Base-by-base conservation (phyloP, 2,329 filamentous ascomycete species). In the Paracamarosporium sp. region DNA sequence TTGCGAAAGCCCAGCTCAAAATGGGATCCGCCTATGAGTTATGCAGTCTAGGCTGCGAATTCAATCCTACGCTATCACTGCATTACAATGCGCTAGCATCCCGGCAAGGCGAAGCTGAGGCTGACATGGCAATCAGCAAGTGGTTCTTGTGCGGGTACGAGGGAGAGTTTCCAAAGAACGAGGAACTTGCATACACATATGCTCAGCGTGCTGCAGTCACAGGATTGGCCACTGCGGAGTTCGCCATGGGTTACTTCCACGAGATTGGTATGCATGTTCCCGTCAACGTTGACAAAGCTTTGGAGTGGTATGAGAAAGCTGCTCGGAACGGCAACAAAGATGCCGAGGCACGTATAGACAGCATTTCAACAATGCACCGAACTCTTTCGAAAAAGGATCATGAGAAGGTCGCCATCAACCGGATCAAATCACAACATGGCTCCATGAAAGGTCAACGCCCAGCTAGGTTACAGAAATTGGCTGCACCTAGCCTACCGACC, bases 121-220 rank as follows among this genome's bases (percentile, higher is more conserved):
- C 94, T 0, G 93, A 97, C 59, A 90, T 99, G 78, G 93, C 94
- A 27, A 93, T 99, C 60, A 98, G 94, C 78, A 95, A 97, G 77
- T 99, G 95, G 95, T 99, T 98, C 73, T 83, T 99, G 27, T 98
- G 96, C 70, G 95, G 95, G 2, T 93, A 95, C 64, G 94, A 98
- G 65, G 90, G 90, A 22, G 84, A 96, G 6, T 97, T 99, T 72
- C 86, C 91, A 59, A 98, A 98, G 83, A 98, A 97, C 70, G 95
- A 99, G 77, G 90, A 94, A 73, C 81, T 98, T 47, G 94, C 95
- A 6, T 99, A 91, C 78, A 90, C 88, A 50, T 98, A 97, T 72
- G 95, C 95, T 1, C 87, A 94, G 67, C 87, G 94, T 64, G 95
- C 95, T 11, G 94, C 95, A 8, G 83, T 87, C 50, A 86, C 88